These are phyloP conservation scores for Geoglossum glabrum DNA, from an alignment of 495 filamentous ascomycete genomes.

Conservation along the genomic window DNA sequence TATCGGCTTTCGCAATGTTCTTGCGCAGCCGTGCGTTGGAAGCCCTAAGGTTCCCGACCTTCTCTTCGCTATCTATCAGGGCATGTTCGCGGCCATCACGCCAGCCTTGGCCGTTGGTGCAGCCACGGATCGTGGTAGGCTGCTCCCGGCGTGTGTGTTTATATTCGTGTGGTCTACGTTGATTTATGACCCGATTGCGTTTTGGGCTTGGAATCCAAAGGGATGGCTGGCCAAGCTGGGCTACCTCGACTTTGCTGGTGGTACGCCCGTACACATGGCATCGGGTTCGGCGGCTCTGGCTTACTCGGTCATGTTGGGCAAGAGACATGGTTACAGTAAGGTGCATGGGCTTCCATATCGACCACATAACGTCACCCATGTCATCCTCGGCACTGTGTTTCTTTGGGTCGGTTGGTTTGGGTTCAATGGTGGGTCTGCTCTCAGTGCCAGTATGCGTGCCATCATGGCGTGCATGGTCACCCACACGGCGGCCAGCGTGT, in stretches of 20 bases:
- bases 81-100: slow-evolving; percentile 15
- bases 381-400: slow-evolving; percentile 16
- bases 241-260: slow-evolving; percentile 26
- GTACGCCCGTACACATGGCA: slow-evolving; percentile 28
- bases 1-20: slow-evolving; percentile 16
- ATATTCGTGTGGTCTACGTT: slow-evolving; percentile 21
- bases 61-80: slow-evolving; percentile 14
- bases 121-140: not conserved
- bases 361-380: slow-evolving; percentile 26
- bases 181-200: slow-evolving; percentile 24
- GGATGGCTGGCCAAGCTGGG: slow-evolving; percentile 20
- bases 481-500: slow-evolving; percentile 27
- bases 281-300: slow-evolving; percentile 25
- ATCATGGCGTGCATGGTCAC: slow-evolving; percentile 29
- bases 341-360: slow-evolving; percentile 25
- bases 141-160: slow-evolving; percentile 2
- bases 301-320: slow-evolving; percentile 21
- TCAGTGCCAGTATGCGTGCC: slow-evolving; percentile 24
- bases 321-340: slow-evolving; percentile 19
- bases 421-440: slow-evolving; percentile 26
- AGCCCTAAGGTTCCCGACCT: slow-evolving; percentile 11
- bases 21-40: slow-evolving; percentile 20
- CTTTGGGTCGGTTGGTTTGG: slow-evolving; percentile 17
- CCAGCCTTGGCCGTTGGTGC: slow-evolving; percentile 13
- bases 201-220: slow-evolving; percentile 25